These are phyloP conservation scores for Umbelopsis vinacea DNA, from an alignment of 192 early-diverging fungal genomes.

Conservation along the genomic window DNA sequence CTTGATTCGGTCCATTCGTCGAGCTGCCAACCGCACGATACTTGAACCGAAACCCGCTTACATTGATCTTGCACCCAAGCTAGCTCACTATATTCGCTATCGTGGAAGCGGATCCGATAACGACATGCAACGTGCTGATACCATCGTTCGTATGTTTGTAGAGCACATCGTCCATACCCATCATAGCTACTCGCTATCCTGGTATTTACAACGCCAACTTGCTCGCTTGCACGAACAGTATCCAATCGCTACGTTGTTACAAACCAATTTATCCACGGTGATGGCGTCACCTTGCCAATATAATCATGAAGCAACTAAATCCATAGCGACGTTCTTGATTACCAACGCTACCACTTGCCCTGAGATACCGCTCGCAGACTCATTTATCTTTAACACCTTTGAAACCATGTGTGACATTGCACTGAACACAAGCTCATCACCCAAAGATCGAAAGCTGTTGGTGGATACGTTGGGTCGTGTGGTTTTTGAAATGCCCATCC, in stretches of 20 bases:
- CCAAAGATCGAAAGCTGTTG: not conserved
- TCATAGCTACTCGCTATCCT: not conserved
- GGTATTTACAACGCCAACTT: slow-evolving; percentile 14
- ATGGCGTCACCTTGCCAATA: not conserved
- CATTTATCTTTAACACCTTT: slow-evolving; percentile 10
- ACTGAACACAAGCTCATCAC: not conserved
- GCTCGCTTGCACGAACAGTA: slow-evolving; percentile 7
- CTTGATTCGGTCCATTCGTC: not conserved
- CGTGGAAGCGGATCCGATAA: not conserved
- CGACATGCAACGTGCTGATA: not conserved
- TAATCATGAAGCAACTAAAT: not conserved
- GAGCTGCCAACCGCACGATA: not conserved
- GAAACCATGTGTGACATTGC: not conserved
- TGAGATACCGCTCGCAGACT: not conserved
- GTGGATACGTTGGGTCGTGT: not conserved
- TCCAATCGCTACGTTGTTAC: not conserved
- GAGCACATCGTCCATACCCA: slow-evolving; percentile 6
- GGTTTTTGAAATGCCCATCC: slow-evolving; percentile 15
- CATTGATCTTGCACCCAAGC: slow-evolving; percentile 1
- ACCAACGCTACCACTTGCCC: slow-evolving; percentile 16
- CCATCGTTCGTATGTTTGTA: not conserved
- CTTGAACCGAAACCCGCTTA: not conserved
- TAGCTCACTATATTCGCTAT: not conserved
- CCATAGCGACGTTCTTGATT: not conserved
- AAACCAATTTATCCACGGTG: not conserved